Base-by-base conservation (phyloP, 164 flowering plant species). In the Sextonia rubra region DNA sequence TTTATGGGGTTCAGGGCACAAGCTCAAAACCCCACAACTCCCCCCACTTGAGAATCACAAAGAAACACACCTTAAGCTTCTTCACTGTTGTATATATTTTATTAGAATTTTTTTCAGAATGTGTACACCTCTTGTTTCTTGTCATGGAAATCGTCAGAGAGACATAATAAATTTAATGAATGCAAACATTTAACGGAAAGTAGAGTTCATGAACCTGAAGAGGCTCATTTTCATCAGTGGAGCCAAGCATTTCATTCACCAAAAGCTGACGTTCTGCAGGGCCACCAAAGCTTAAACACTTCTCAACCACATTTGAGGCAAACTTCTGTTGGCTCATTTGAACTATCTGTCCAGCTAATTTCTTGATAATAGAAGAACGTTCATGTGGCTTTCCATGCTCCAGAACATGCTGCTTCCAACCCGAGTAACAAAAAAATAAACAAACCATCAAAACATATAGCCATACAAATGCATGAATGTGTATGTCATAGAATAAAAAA, bases 281-380 rank as follows among this genome's bases (percentile, higher is more conserved):
- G 76, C 83, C 82, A 71, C 97, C 93, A 83, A 85, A 93, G 24
- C 86, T 80, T 52, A 91, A 83, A 79, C 97, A 90, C 74, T 93
- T 93, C 82, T 93, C 98, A 18, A 92, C 84, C 58, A 92, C 97
- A 79, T 92, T 92, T 14, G 97, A 92, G 48, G 97, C 95, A 82
- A 90, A 92, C 73, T 92, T 92, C 81, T 92, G 97, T 80, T 90
- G 97, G 76, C 97, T 92, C 97, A 92, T 93, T 69, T 86, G 89
- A 79, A 93, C 97, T 68, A 91, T 91, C 77, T 93, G 86, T 29
- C 93, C 98, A 69, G 89, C 84, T 71, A 93, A 73, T 69, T 87
- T 78, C 69, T 64, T 79, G 17, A 93, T 93, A 47, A 93, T 89
- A 52, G 80, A 72, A 24, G 98, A 72, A 29, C 98, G 94, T 64